Evolutionary conservation across 768 basidiomycete genomes (phyloP), one percentile per base, ranked within the genome.

Genomic region (Tricholoma flavovirens): DNA sequence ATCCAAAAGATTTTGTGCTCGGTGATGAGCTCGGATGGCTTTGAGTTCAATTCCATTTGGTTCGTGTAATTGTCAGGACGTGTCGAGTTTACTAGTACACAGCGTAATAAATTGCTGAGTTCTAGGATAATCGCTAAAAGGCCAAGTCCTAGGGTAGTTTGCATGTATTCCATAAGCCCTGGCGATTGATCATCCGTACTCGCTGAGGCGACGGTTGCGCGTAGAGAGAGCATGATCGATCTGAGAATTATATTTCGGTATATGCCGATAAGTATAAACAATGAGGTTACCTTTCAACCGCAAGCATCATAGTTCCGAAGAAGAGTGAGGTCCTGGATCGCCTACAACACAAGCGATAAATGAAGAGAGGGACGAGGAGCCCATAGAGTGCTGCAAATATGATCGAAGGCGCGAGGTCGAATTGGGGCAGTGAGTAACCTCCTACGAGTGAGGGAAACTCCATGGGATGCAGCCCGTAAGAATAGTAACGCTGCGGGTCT

Each of bases 391-490:
- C 59, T 10, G 71, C 69, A 60, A 78, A 78, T 5, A 77, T 11
- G 19, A 78, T 67, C 0, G 77, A 77, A 48, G 77, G 75, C 7
- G 63, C 74, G 56, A 77, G 73, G 58, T 81, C 78, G 5, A 57
- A 57, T 12, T 66, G 59, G 24, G 24, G 24, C 24, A 26, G 24
- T n/a, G 69, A 59, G 15, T 71, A 69, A 4, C 78, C 78, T 8
- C 78, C 78, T 33, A 78, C 67, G 10, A 74, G 76, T 1, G 74
- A 69, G n/a, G 78, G 78, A 56, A 77, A 75, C 40, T 62, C 14
- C 60, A 62, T 62, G 38, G 14, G 15, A n/a, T 38, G 3, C 10
- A 7, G 50, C 19, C 6, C n/a, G 3, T 42, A 8, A 17, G 40
- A 9, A 17, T 15, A 10, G 7, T 1, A 42, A 42, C 15, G 35